phyloP scores from a whole-genome alignment of 75 land plant genomes.

The Gnetum montanum region DNA sequence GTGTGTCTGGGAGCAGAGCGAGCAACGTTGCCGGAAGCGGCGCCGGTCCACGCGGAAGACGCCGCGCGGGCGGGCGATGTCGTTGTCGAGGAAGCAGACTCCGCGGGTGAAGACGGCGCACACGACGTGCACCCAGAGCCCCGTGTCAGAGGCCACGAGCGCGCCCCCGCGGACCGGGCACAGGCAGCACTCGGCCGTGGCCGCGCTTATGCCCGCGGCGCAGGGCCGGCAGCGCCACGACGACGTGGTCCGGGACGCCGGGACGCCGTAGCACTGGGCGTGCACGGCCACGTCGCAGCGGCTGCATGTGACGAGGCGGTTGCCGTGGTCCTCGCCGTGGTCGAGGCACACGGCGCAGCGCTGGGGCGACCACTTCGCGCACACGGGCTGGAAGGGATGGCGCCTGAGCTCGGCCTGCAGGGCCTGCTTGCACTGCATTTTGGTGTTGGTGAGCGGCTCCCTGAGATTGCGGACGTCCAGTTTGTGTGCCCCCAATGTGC shows the following conservation, averaged over 20 bases:
- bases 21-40: conserved; percentile 62
- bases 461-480: conserved; percentile 23
- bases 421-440: conserved; percentile 30
- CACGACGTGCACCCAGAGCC: conserved; percentile 85
- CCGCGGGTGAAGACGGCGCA: conserved; percentile 94
- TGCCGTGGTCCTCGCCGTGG: conserved; percentile 75
- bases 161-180: conserved; percentile 98
- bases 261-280: conserved; percentile 93
- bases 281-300: conserved; percentile 96
- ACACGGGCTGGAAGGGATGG: conserved; percentile 55
- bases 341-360: conserved; percentile 83
- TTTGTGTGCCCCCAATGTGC: conserved; percentile 16
- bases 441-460: conserved; percentile 13
- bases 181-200: conserved; percentile 79
- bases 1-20: conserved; percentile 78
- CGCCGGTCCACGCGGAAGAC: conserved; percentile 46
- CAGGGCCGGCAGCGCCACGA: conserved; percentile 94
- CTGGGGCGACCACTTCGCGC: conserved; percentile 75
- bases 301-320: conserved; percentile 89
- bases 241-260: conserved; percentile 38
- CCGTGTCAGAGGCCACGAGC: conserved; percentile 68
- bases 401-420: conserved; percentile 35
- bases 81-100: conserved; percentile 56
- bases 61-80: conserved; percentile 92
- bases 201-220: conserved; percentile 63